phyloP scores from a whole-genome alignment of 2,329 filamentous ascomycete genomes.

The Endoconidiophora polonica region DNA sequence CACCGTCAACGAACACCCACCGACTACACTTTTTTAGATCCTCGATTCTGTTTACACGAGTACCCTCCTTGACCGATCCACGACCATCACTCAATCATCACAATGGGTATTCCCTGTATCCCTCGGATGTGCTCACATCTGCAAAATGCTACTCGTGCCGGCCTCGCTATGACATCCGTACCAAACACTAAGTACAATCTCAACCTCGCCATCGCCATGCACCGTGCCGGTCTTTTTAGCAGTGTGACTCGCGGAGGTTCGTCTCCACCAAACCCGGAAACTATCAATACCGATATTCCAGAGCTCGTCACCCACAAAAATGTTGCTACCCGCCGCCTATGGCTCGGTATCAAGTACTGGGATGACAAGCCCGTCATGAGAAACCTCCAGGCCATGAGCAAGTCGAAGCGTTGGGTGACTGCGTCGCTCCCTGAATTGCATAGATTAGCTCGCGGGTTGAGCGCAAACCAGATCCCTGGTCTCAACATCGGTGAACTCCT shows the following conservation, averaged over 20 bases:
- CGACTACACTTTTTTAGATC: not conserved
- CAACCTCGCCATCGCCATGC: slow-evolving; percentile 55
- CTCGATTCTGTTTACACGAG: not conserved
- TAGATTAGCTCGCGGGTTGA: slow-evolving; percentile 50
- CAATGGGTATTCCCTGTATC: slow-evolving; percentile 43
- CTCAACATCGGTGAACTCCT: slow-evolving; percentile 68
- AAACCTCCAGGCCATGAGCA: slow-evolving; percentile 50
- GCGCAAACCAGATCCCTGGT: slow-evolving; percentile 48
- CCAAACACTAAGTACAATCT: slow-evolving; percentile 65
- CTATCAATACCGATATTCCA: slow-evolving; percentile 29
- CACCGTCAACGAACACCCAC: not conserved
- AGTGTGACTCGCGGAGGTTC: slow-evolving; percentile 58
- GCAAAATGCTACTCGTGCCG: slow-evolving; percentile 74
- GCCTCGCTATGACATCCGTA: slow-evolving; percentile 69
- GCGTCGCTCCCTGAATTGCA: slow-evolving; percentile 45
- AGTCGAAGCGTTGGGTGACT: slow-evolving; percentile 56
- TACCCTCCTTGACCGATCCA: not conserved
- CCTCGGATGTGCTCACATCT: slow-evolving; percentile 76
- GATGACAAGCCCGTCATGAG: slow-evolving; percentile 63
- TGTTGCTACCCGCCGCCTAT: slow-evolving; percentile 57
- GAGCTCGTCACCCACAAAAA: slow-evolving; percentile 51
- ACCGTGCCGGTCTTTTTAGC: slow-evolving; percentile 67
- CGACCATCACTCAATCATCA: not conserved
- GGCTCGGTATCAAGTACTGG: slow-evolving; percentile 85
- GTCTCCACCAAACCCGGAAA: slow-evolving; percentile 31